Evolutionary conservation across 306 rosid species (phyloP).

Genomic region (Quercus engelmannii): DNA sequence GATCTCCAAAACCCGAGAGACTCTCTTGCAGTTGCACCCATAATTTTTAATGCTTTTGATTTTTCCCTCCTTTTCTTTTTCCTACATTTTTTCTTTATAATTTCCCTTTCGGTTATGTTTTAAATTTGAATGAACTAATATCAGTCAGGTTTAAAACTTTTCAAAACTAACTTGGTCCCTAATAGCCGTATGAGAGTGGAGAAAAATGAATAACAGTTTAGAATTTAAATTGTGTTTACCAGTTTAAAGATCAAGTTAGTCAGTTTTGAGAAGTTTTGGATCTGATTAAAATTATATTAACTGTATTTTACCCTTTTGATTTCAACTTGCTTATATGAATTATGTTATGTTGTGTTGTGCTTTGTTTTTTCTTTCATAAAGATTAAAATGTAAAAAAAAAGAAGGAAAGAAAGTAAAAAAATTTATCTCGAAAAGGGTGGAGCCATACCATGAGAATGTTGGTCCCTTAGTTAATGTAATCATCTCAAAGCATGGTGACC

Average conservation of each 20-base stretch:
- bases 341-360: neutral
- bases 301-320: neutral
- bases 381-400: conserved; percentile 9
- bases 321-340: neutral
- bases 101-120: no score
- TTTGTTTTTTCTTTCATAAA: neutral
- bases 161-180: no score
- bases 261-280: no score
- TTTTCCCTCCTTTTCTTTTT: neutral
- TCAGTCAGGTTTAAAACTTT: no score
- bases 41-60: conserved; percentile 25
- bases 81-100: neutral
- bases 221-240: no score
- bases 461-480: conserved; percentile 54
- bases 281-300: no score
- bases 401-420: neutral
- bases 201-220: no score
- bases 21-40: conserved; percentile 26
- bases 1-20: conserved; percentile 31
- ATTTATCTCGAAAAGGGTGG: conserved; percentile 38
- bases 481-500: conserved; percentile 53
- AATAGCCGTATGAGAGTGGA: no score
- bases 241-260: no score
- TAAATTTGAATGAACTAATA: no score
- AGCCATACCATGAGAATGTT: conserved; percentile 63